Evolutionary conservation across 176 grass and related monocot genomes (phyloP).

Genomic region (Oryza punctata): DNA sequence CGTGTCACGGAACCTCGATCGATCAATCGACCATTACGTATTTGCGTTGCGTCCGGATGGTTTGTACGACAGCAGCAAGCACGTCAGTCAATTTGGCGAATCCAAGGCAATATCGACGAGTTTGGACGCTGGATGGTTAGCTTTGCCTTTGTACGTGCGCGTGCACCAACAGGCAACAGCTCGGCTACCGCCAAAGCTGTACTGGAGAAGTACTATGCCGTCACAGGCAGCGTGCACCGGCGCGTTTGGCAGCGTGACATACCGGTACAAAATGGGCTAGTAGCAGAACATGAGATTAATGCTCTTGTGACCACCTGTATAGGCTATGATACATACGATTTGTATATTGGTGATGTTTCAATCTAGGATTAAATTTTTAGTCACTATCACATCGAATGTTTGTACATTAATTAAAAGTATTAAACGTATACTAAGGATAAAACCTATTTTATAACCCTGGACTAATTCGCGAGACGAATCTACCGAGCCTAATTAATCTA

Average conservation of each 20-base stretch:
- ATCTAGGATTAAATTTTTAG: no score
- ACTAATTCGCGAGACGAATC: no score
- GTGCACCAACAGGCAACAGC: background rate
- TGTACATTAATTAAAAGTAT: no score
- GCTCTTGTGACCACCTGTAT: no score
- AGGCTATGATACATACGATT: no score
- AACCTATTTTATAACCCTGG: no score
- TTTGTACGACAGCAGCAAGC: background rate
- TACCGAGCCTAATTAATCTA: no score
- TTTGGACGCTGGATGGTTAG: background rate
- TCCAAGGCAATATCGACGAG: background rate
- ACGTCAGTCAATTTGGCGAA: background rate
- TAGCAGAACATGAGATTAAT: no score
- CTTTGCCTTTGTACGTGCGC: background rate
- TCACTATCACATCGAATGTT: no score
- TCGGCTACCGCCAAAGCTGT: background rate
- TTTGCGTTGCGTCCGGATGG: background rate
- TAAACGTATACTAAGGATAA: no score
- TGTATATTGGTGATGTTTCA: no score
- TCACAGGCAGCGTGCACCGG: background rate
- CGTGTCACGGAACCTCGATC: background rate
- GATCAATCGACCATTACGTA: background rate
- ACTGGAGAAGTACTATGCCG: background rate
- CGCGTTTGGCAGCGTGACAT: background rate
- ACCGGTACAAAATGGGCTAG: background rate